Percentiles rank a stretch among this genome's conserved stretches.
phyloP scores from a whole-genome alignment of 176 grass and related monocot species.

The Aegilops sharonensis region DNA sequence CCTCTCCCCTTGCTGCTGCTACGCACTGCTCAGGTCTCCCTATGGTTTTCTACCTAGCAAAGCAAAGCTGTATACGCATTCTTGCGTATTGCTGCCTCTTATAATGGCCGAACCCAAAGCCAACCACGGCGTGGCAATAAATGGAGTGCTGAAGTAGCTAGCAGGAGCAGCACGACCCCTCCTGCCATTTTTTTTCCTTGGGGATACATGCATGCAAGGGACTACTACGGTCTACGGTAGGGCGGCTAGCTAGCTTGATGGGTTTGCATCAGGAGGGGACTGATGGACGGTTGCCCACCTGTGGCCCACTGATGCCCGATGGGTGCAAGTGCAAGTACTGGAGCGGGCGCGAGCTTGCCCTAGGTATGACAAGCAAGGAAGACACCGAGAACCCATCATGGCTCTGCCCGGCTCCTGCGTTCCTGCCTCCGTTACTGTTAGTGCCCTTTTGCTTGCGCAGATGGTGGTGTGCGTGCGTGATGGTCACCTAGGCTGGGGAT shows the following conservation, averaged over 20 bases:
- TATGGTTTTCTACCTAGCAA: background rate
- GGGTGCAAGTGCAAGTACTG: slow-evolving; percentile 11
- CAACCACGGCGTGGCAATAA: slow-evolving; percentile 28
- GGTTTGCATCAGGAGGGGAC: slow-evolving; percentile 26
- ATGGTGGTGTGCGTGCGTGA: background rate
- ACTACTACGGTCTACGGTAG: background rate
- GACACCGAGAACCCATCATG: slow-evolving; percentile 19
- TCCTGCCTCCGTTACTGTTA: background rate
- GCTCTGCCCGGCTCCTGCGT: background rate
- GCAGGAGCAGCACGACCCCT: background rate
- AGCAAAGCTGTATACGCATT: background rate
- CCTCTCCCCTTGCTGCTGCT: background rate
- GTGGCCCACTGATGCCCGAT: slow-evolving; percentile 15
- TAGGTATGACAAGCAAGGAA: background rate
- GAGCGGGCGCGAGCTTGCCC: background rate
- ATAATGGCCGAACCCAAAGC: slow-evolving; percentile 45
- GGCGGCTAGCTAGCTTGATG: background rate
- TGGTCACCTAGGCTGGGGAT: slow-evolving; percentile 20
- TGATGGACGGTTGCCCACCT: slow-evolving; percentile 1
- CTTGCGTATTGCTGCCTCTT: slow-evolving; percentile 33
- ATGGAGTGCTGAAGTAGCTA: slow-evolving; percentile 3
- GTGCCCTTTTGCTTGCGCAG: slow-evolving; percentile 15
- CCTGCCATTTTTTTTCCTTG: background rate
- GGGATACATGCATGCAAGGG: slow-evolving; percentile 30
- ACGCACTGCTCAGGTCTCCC: slow-evolving; percentile 6